Evolutionary conservation across 345 rosid genomes (phyloP), one percentile per base, ranked within the genome.

Genomic region (Pelargonium nanum): DNA sequence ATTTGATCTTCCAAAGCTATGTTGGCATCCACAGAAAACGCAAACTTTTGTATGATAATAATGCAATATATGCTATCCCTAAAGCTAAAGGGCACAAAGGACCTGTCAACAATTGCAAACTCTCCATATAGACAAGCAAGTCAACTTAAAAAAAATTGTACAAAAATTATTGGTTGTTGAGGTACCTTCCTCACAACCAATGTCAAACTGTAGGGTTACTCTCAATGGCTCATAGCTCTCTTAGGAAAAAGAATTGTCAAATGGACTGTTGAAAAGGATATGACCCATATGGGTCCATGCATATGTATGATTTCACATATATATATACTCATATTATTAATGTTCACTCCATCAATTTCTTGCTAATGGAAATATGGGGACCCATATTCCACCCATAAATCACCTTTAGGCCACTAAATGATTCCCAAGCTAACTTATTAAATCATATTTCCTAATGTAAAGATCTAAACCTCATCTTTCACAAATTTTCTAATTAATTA

Each of bases 221-320:
- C 45, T 9, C 12, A 34, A 15, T 34, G 45, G 45, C 12, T 15
- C 45, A 1, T 34, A 9, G 45, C 45, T 34, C 12, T 34, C 45
- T 34, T 9, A 34, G 7, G n/a, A n/a, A 34, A 34, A 34, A 34
- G 12, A 9, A 34, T 5, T 34, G 34, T 34, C 7, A 34, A 4
- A 34, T 34, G 12, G 45, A 34, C 32, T 53, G 64, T 25, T 9
- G 57, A 23, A 26, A 64, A 32, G 22, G 48, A 59, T 63, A 44
- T 57, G 45, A 34, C 45, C n/a, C 45, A 34, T 34, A n/a, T 57
- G 57, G 72, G 67, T 61, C 73, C 67, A 53, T 34, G 45, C 45
- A 34, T 34, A 28, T n/a, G 12, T 15, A 34, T 34, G 45, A 34
- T 34, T 34, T 34, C 45, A 34, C 12, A 10, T 34, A 3, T 34